A percentile compares a stretch with the other conserved stretches of the same genome.
Conservation (phyloP, 768 basidiomycete genomes). For the Phaeotremella skinneri region DNA sequence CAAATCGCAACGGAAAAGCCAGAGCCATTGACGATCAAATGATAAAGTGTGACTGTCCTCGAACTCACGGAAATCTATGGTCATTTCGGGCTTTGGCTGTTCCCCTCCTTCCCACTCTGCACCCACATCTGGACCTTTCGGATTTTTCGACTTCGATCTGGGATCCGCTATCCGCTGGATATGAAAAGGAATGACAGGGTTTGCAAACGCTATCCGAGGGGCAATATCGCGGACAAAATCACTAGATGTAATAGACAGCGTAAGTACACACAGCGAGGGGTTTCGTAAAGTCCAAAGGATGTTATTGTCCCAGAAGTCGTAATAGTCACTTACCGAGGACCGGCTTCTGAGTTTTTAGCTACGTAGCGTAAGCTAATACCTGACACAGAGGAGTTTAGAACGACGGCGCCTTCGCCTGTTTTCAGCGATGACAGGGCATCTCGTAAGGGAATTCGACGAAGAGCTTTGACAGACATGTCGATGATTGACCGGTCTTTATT, state of each 20-base stretch:
- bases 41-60: no score
- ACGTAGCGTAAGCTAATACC: slow-evolving; percentile 25
- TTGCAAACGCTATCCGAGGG: slow-evolving; percentile 34
- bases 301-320: not conserved
- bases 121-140: slow-evolving; percentile 17
- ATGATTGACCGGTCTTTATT: not conserved
- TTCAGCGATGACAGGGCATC: not conserved
- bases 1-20: no score
- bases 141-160: slow-evolving; percentile 22
- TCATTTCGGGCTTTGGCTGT: slow-evolving; percentile 25
- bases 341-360: slow-evolving; percentile 27
- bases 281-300: not conserved
- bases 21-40: no score
- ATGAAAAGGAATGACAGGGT: slow-evolving; percentile 24
- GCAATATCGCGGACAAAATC: slow-evolving; percentile 28
- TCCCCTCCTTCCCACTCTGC: slow-evolving; percentile 18
- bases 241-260: slow-evolving; percentile 13
- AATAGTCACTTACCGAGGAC: slow-evolving; percentile 29
- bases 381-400: slow-evolving; percentile 4
- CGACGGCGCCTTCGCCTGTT: not conserved
- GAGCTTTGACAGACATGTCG: not conserved
- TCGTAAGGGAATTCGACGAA: not conserved
- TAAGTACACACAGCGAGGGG: not conserved
- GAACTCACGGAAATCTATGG: slow-evolving; percentile 18
- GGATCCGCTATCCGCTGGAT: slow-evolving; percentile 33